Conservation (phyloP, 2,329 filamentous ascomycete species). For the Calonectria hongkongensis region DNA sequence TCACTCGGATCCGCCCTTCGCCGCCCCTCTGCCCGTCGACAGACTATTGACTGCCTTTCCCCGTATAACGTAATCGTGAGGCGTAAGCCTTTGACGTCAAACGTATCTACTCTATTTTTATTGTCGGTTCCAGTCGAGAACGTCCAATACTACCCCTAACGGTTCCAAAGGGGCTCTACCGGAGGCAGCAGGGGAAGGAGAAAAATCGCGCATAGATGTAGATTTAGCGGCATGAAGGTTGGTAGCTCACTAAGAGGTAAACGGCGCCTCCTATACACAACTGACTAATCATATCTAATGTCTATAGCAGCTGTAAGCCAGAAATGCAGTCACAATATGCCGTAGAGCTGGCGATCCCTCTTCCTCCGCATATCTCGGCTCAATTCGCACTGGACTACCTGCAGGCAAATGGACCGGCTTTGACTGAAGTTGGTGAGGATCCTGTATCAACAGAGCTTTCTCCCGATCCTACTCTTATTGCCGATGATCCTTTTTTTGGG, state of each 20-base stretch:
- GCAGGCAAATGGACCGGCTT: background rate
- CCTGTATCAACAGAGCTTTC: background rate
- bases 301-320: background rate
- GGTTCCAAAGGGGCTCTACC: background rate
- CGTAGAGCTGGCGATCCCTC: background rate
- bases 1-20: background rate
- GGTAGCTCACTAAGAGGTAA: background rate
- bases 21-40: background rate
- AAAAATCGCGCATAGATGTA: conserved; percentile 20
- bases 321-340: conserved; percentile 21
- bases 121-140: background rate
- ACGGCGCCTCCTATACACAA: background rate
- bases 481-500: background rate
- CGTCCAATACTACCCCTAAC: background rate
- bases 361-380: conserved; percentile 11
- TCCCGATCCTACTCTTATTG: conserved; percentile 20
- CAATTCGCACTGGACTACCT: conserved; percentile 16
- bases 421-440: conserved; percentile 19
- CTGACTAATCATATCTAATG: background rate
- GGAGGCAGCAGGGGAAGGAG: background rate
- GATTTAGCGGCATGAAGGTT: conserved; percentile 1
- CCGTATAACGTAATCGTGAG: background rate
- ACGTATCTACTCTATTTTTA: background rate
- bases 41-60: background rate
- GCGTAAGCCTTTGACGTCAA: background rate